Conservation (phyloP, 768 basidiomycete genomes). For the Arthromyces matolae region DNA sequence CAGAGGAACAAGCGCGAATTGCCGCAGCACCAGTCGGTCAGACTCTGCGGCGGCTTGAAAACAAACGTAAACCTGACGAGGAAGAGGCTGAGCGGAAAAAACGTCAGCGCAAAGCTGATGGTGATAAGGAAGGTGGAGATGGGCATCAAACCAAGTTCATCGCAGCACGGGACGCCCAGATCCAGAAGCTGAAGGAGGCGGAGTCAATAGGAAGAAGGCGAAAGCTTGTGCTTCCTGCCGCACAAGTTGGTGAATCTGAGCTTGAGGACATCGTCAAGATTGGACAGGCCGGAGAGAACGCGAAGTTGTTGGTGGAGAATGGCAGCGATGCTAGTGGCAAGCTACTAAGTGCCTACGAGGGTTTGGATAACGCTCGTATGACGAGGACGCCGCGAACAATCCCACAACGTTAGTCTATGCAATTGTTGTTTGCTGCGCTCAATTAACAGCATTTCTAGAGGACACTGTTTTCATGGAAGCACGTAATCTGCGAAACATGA, state of each 20-base stretch:
- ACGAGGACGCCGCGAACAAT: conserved; percentile 93
- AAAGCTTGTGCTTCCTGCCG: conserved; percentile 78
- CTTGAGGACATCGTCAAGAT: conserved; percentile 99
- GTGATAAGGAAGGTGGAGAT: conserved; percentile 60
- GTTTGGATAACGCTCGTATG: conserved; percentile 83
- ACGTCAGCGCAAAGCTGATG: conserved; percentile 64
- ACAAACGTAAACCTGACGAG: conserved; percentile 91
- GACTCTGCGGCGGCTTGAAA: conserved; percentile 86
- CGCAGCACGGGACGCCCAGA: conserved; percentile 95
- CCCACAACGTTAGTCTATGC: conserved; percentile 63
- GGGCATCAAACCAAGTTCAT: conserved; percentile 90
- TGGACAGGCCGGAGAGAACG: conserved; percentile 86
- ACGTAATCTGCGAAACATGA: conserved; percentile 93
- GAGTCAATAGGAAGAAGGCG: conserved; percentile 89
- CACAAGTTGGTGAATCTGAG: conserved; percentile 93
- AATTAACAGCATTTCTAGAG: conserved; percentile 45
- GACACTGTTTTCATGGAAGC: conserved; percentile 95
- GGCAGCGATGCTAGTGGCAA: conserved; percentile 84
- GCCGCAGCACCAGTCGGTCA: conserved; percentile 90
- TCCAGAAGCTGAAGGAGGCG: conserved; percentile 96
- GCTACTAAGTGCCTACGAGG: conserved; percentile 90
- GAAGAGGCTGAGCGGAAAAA: conserved; percentile 94
- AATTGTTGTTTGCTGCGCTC: not conserved
- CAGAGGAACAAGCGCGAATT: conserved; percentile 86
- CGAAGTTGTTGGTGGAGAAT: conserved; percentile 78